These are phyloP conservation scores for Warburgia ugandensis DNA, from an alignment of 164 flowering plant species.

Conservation along the genomic window DNA sequence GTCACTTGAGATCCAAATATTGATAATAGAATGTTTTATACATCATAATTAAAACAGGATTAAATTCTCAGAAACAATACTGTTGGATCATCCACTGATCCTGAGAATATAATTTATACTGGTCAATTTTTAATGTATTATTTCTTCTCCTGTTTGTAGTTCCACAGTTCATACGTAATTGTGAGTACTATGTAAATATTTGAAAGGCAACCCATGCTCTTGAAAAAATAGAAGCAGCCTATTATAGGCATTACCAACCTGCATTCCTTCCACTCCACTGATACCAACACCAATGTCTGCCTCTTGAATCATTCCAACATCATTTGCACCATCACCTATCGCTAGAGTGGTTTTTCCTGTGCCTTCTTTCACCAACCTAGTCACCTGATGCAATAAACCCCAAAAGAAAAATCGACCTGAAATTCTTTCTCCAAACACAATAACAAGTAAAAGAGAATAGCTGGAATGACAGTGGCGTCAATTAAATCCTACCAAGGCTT, in stretches of 20 bases:
- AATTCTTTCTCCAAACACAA: not conserved
- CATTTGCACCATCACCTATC: constrained; percentile 99
- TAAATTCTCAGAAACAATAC: too few species aligned
- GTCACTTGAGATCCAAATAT: too few species aligned
- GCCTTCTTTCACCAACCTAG: constrained; percentile 90
- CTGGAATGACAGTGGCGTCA: not conserved
- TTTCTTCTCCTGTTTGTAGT: too few species aligned
- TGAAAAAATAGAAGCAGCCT: constrained; percentile 4
- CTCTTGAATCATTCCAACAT: constrained; percentile 99
- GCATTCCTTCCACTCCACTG: constrained; percentile 99
- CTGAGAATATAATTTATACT: too few species aligned
- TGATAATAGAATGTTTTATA: too few species aligned
- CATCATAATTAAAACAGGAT: too few species aligned
- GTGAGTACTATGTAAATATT: not conserved
- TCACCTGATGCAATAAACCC: constrained; percentile 43
- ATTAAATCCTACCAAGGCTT: constrained; percentile 69
- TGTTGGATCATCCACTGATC: too few species aligned
- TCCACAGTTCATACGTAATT: too few species aligned
- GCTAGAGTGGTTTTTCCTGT: constrained; percentile 90
- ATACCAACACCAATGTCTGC: constrained; percentile 99
- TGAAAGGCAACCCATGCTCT: not conserved
- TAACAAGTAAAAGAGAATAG: not conserved
- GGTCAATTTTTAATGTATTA: too few species aligned
- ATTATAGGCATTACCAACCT: constrained; percentile 51
- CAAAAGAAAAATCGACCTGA: not conserved